Base-by-base conservation (phyloP, 2,329 filamentous ascomycete species). In the Rhytidhysteron rufulum region DNA sequence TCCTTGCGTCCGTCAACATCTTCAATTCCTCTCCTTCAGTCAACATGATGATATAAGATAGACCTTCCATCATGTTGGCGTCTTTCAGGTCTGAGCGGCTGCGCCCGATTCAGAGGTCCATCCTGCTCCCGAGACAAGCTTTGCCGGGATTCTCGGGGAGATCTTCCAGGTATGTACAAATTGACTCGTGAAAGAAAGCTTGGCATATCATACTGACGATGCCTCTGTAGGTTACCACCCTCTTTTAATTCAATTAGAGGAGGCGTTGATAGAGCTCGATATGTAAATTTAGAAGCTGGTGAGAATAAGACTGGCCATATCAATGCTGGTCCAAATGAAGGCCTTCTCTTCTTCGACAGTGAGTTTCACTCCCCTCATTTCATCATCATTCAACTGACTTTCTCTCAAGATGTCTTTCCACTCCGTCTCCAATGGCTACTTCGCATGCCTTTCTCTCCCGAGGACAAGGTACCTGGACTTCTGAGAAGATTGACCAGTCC, bases 291-390 rank as follows among this genome's bases (percentile, higher is more conserved):
- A 2, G 68, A 73, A 42, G 66, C 74, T 9, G 79, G 77, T 37
- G 79, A 80, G 49, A 75, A 85, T 53, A 81, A 85, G 48, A 80
- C 80, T 8, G 91, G 93, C 0, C 89, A 96, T 55, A 95, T 97
- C 51, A 72, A 77, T n/a, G 77, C 86, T 9, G 76, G 73, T 3
- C 69, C 83, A 1, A 85, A 90, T 52, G 88, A 97, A 68, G 83
- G 85, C 0, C 82, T 97, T 33, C 66, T 96, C 5, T 98, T 94
- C 69, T 83, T 97, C 57, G 89, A 95, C 61, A 95, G 86, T 90
- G 67, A 60, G 80, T 57, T 25, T 7, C 10, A 21, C 20, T 38
- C 4, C 13, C 18, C 18, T 34, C 22, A 39, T 25, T 11, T 22
- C 19, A 15, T 35, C 7, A 27, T 11, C 10, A 29, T 31, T 31